A percentile compares a stretch with the other conserved stretches of the same genome.
Evolutionary conservation across 768 basidiomycete genomes (phyloP).

Genomic region (Psilocybe subaeruginosa): DNA sequence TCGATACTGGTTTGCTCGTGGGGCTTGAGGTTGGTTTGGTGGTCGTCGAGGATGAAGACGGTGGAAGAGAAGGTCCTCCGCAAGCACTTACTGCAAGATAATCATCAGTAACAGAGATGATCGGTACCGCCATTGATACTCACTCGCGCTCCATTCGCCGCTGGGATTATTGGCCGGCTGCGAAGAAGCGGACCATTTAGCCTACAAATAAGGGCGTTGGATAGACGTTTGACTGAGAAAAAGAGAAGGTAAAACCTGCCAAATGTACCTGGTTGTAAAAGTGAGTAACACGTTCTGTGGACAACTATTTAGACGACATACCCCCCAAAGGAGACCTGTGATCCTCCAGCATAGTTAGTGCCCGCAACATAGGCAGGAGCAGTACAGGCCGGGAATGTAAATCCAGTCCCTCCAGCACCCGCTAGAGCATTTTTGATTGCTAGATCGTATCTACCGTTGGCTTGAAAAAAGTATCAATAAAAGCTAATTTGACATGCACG

Average conservation of each 20-base stretch:
- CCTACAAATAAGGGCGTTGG: conserved; percentile 35
- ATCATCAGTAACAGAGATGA: background rate
- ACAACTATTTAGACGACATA: conserved; percentile 28
- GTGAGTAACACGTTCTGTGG: conserved; percentile 3
- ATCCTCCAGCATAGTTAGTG: conserved; percentile 51
- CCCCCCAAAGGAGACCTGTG: conserved; percentile 58
- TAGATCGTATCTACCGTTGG: conserved; percentile 60
- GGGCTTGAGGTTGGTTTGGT: conserved; percentile 17
- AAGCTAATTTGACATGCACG: conserved; percentile 28
- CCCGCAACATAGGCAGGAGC: conserved; percentile 56
- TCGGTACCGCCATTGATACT: conserved; percentile 20
- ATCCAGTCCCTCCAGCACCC: conserved; percentile 69
- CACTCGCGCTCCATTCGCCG: conserved; percentile 70
- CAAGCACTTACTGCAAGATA: conserved; percentile 55
- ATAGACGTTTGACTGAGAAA: background rate
- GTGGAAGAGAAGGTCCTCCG: conserved; percentile 31
- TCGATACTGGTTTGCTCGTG: background rate
- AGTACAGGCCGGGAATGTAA: conserved; percentile 64
- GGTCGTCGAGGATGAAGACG: conserved; percentile 25
- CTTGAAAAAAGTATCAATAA: conserved; percentile 28
- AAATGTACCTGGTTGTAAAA: conserved; percentile 52
- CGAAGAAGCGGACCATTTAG: conserved; percentile 59
- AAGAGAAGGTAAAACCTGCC: conserved; percentile 48
- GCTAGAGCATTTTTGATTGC: conserved; percentile 62
- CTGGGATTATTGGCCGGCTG: conserved; percentile 50